Evolutionary conservation across 2,329 filamentous ascomycete species (phyloP).

Genomic region (Ophiostoma australiae): DNA sequence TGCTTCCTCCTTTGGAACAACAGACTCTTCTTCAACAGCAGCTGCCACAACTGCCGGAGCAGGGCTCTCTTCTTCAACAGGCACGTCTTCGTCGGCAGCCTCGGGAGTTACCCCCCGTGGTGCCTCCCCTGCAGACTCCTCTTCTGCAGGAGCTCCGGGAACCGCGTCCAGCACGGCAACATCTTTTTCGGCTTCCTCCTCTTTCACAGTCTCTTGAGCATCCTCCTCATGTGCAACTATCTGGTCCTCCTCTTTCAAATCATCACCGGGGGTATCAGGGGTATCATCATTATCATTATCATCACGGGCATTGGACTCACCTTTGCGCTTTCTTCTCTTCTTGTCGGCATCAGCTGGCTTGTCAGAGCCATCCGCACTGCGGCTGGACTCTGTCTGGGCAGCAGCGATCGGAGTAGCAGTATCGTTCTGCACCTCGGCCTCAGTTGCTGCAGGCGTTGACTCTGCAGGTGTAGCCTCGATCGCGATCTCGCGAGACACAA

Average conservation of each 20-base stretch:
- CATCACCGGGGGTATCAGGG: slow-evolving; percentile 14
- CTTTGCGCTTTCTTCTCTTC: slow-evolving; percentile 14
- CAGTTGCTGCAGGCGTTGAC: not conserved
- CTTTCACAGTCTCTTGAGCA: slow-evolving; percentile 14
- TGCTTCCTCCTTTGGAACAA: not conserved
- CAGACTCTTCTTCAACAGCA: not conserved
- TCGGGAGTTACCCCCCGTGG: not conserved
- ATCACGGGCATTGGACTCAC: slow-evolving; percentile 13
- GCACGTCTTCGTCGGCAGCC: not conserved
- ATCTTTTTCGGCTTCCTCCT: not conserved
- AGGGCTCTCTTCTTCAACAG: slow-evolving; percentile 2
- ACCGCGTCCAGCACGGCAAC: not conserved
- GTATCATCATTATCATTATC: slow-evolving; percentile 17
- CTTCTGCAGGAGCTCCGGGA: slow-evolving; percentile 6
- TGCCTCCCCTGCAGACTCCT: slow-evolving; percentile 9
- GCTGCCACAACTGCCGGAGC: slow-evolving; percentile 11
- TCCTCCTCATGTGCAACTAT: slow-evolving; percentile 14
- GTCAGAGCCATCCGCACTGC: not conserved
- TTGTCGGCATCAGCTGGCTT: slow-evolving; percentile 14
- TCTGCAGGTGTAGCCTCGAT: not conserved
- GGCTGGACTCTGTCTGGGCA: not conserved
- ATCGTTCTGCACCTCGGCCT: not conserved
- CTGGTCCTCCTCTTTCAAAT: slow-evolving; percentile 16
- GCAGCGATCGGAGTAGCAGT: not conserved
- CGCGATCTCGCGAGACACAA: not conserved